Evolutionary conservation across 306 rosid genomes (phyloP).

Genomic region (Corylus americana): DNA sequence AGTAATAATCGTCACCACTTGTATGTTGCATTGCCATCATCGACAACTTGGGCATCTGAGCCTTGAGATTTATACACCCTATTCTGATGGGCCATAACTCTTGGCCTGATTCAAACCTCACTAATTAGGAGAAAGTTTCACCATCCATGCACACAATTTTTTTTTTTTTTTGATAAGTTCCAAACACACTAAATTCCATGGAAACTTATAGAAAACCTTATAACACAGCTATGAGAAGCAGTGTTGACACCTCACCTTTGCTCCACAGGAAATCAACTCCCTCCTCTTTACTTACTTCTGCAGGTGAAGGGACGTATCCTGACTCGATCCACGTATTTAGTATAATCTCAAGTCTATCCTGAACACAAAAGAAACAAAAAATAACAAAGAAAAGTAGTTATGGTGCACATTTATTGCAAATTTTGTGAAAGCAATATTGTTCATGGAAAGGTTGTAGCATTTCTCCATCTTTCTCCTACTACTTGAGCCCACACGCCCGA

Average conservation of each 20-base stretch:
- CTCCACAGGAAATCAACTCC: constrained; percentile 61
- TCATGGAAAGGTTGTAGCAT: background rate
- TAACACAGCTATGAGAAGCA: constrained; percentile 11
- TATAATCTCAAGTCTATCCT: constrained; percentile 94
- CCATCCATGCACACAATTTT: background rate
- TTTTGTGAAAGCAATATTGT: background rate
- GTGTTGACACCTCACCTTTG: constrained; percentile 50
- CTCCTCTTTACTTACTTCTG: constrained; percentile 81
- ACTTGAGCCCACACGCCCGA: background rate
- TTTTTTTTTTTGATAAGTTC: too few species aligned
- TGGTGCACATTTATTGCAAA: background rate
- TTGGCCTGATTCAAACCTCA: constrained; percentile 49
- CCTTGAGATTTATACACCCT: constrained; percentile 66
- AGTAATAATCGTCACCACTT: constrained; percentile 55
- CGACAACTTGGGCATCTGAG: constrained; percentile 64
- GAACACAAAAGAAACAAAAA: constrained; percentile 25
- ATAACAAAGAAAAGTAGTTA: background rate
- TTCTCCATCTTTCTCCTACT: background rate
- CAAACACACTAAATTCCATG: background rate
- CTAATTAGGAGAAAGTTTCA: too few species aligned
- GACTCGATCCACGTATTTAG: constrained; percentile 73
- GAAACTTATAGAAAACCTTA: background rate
- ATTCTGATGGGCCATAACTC: constrained; percentile 72
- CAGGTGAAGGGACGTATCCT: constrained; percentile 75
- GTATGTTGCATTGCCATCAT: constrained; percentile 58